Evolutionary conservation across 2,329 filamentous ascomycete genomes (phyloP), one percentile per base, ranked within the genome.

Genomic region (Fusarium nodosum): DNA sequence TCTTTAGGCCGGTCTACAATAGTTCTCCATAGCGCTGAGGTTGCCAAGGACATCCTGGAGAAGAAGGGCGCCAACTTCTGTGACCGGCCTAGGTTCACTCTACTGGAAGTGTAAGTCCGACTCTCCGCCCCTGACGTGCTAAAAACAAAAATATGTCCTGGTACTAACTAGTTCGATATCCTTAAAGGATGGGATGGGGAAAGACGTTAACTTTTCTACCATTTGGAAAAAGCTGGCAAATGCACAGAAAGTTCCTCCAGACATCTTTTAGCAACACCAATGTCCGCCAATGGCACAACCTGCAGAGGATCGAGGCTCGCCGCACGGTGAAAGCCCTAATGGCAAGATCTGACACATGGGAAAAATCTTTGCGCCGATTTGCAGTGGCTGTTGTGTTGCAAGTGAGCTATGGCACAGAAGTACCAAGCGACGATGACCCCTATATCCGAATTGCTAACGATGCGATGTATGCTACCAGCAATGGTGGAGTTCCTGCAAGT

Each of bases 181-280:
- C 31, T n/a, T 10, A 30, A 24, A 77, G 75, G 15, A 82, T 83
- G 80, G 82, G 82, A 15, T 85, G 83, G 83, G 77, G 79, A 20
- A 79, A 78, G 53, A 84, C 83, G 8, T 69, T 84, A 61, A 84
- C 83, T 13, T 84, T 84, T 64, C 76, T 83, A 5, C 79, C 77
- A 39, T 83, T 79, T 74, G 80, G 80, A 5, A 72, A 77, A 31
- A 74, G 72, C 51, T 84, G 83, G 75, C 77, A 78, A 45, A 72
- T 81, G 62, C 83, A 84, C 64, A 78, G 83, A 36, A 80, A 77
- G 54, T 54, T 83, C 20, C 75, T 84, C 10, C 83, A 85, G 71
- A 77, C 77, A 13, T 77, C 76, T 5, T 83, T 84, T 64, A 79
- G 78, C 53, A 79, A 78, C 60, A 76, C 78, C 13, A 79, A 76